These are phyloP conservation scores for Microthyrium microscopicum DNA, from an alignment of 2,329 filamentous ascomycete genomes.

Conservation along the genomic window DNA sequence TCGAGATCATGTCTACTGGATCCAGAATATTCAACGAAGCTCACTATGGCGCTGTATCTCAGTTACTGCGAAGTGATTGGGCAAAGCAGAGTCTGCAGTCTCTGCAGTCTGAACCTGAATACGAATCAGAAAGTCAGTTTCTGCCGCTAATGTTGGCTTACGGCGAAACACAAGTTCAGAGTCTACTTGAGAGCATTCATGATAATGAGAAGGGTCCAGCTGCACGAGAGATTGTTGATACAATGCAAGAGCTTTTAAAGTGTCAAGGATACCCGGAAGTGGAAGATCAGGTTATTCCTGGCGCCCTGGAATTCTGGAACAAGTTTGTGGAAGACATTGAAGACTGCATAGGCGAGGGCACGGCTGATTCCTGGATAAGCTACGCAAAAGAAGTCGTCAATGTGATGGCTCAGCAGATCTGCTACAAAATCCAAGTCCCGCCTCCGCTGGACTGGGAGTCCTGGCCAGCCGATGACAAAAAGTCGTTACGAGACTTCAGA, in stretches of 20 bases:
- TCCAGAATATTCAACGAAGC: too few species aligned
- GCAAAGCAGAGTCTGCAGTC: too few species aligned
- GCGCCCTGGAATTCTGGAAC: conserved; percentile 67
- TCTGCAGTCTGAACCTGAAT: too few species aligned
- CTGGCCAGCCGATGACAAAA: conserved; percentile 55
- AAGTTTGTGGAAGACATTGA: conserved; percentile 54
- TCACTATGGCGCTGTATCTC: too few species aligned
- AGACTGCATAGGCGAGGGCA: conserved; percentile 24
- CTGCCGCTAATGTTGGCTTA: too few species aligned
- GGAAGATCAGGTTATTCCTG: conserved; percentile 60
- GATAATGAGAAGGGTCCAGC: neutral
- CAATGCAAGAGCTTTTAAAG: conserved; percentile 48
- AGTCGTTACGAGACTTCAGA: conserved; percentile 53
- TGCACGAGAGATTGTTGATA: conserved; percentile 27
- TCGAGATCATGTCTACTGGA: too few species aligned
- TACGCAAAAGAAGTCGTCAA: conserved; percentile 43
- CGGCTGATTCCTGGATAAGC: conserved; percentile 35
- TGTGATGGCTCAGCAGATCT: conserved; percentile 48
- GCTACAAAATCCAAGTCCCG: conserved; percentile 54
- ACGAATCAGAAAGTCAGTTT: too few species aligned
- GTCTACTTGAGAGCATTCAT: conserved; percentile 8
- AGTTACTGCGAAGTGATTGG: too few species aligned
- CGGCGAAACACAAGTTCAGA: neutral
- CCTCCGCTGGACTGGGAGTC: conserved; percentile 36
- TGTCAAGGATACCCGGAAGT: conserved; percentile 49